Evolutionary conservation across 495 filamentous ascomycete species (phyloP).

Genomic region (Astrocystis sublimbata): DNA sequence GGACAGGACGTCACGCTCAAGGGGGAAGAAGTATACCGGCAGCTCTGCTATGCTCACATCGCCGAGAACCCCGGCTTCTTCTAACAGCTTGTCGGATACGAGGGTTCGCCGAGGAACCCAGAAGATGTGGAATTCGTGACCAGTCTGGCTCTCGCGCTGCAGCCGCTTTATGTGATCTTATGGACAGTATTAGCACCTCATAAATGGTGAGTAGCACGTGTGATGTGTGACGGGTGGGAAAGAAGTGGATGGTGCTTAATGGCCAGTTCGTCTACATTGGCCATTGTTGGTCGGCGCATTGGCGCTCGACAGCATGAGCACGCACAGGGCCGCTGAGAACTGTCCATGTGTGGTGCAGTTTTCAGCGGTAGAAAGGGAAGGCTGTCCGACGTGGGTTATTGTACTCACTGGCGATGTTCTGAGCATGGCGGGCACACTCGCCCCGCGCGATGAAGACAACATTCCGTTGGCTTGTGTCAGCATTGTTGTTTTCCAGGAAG

Average conservation of each 20-base stretch:
- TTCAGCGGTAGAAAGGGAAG: neutral
- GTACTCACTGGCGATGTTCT: conserved; percentile 83
- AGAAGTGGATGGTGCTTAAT: conserved; percentile 11
- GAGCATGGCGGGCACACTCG: conserved; percentile 79
- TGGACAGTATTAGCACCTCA: conserved; percentile 34
- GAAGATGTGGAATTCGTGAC: conserved; percentile 93
- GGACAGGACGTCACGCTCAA: conserved; percentile 89
- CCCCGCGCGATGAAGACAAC: conserved; percentile 89
- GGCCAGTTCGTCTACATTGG: conserved; percentile 26
- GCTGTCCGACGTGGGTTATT: conserved; percentile 8
- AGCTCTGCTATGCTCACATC: conserved; percentile 87
- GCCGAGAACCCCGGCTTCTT: conserved; percentile 89
- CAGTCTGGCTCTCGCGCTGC: conserved; percentile 76
- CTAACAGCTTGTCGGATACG: conserved; percentile 86
- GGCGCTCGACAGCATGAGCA: conserved; percentile 22
- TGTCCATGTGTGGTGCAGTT: conserved; percentile 22
- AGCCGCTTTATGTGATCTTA: conserved; percentile 89
- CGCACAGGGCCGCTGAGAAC: conserved; percentile 30
- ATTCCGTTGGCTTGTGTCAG: conserved; percentile 89
- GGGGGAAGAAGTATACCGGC: conserved; percentile 82
- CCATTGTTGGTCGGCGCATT: conserved; percentile 21
- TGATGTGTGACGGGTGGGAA: neutral
- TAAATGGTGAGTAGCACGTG: conserved; percentile 17
- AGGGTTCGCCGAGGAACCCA: conserved; percentile 91
- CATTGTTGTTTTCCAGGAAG: conserved; percentile 90